Evolutionary conservation across 495 filamentous ascomycete genomes (phyloP).

Genomic region (Talaromyces stipitatus): DNA sequence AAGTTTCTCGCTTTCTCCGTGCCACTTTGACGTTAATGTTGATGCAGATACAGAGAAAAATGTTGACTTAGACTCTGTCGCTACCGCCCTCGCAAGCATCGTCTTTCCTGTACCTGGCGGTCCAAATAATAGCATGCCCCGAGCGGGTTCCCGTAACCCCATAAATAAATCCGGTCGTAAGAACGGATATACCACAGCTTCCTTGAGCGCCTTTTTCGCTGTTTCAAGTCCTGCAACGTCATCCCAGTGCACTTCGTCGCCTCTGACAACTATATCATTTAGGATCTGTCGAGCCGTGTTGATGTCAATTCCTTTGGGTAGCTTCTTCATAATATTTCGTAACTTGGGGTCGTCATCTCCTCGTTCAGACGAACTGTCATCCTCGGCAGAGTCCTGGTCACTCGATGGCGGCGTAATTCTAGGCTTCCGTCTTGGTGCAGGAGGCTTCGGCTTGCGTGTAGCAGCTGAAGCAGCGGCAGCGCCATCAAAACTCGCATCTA

Average conservation of each 20-base stretch:
- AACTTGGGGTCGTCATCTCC: conserved; percentile 40
- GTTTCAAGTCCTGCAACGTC: conserved; percentile 88
- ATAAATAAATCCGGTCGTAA: conserved; percentile 92
- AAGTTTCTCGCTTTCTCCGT: conserved; percentile 94
- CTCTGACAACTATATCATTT: conserved; percentile 92
- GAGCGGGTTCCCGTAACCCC: conserved; percentile 86
- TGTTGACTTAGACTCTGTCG: conserved; percentile 88
- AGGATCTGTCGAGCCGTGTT: conserved; percentile 82
- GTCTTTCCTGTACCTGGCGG: conserved; percentile 97
- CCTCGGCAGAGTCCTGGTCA: conserved; percentile 33
- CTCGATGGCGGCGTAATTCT: conserved; percentile 37
- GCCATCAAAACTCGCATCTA: conserved; percentile 18
- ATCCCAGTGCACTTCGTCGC: conserved; percentile 91
- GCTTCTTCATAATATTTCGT: conserved; percentile 59
- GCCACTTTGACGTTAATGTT: conserved; percentile 90
- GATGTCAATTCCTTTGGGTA: conserved; percentile 75
- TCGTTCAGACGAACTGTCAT: conserved; percentile 28
- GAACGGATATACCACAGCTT: conserved; percentile 97
- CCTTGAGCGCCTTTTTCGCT: conserved; percentile 88
- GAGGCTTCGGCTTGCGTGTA: conserved; percentile 16
- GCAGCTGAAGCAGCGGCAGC: conserved; percentile 13
- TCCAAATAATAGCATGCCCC: conserved; percentile 94
- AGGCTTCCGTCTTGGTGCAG: conserved; percentile 15
- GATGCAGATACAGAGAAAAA: conserved; percentile 97
- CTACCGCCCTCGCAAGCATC: conserved; percentile 93